Conservation (phyloP, 2,329 filamentous ascomycete species). For the Trichoderma sp. region DNA sequence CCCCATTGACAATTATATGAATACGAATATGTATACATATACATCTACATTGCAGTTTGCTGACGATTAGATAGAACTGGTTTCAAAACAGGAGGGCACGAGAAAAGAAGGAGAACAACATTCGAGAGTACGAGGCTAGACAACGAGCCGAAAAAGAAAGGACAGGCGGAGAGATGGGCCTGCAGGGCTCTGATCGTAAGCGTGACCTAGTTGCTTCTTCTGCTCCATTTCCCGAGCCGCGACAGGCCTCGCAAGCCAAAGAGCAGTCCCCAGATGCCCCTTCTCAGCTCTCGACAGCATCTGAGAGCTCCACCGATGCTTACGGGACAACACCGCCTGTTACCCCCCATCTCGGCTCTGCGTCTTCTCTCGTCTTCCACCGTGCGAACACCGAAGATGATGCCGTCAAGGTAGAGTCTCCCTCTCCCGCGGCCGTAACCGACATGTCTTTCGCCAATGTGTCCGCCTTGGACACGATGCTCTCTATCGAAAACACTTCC, state of each 20-base stretch:
- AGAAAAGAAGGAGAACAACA: slow-evolving; percentile 62
- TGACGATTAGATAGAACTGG: slow-evolving; percentile 57
- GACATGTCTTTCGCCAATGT: slow-evolving; percentile 19
- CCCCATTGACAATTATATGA: neutral
- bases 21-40: neutral
- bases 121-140: slow-evolving; percentile 41
- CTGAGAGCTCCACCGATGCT: slow-evolving; percentile 28
- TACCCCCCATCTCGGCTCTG: slow-evolving; percentile 1
- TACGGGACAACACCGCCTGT: slow-evolving; percentile 24
- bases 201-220: slow-evolving; percentile 42
- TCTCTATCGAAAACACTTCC: slow-evolving; percentile 19
- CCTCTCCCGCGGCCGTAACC: slow-evolving; percentile 21
- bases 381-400: slow-evolving; percentile 17
- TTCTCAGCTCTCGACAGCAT: slow-evolving; percentile 22
- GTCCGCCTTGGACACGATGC: neutral
- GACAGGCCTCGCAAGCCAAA: slow-evolving; percentile 21
- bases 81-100: slow-evolving; percentile 66
- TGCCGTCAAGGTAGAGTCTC: slow-evolving; percentile 7
- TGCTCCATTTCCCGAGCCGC: slow-evolving; percentile 39
- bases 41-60: slow-evolving; percentile 17
- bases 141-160: slow-evolving; percentile 39
- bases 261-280: slow-evolving; percentile 21
- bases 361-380: neutral
- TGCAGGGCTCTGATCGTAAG: slow-evolving; percentile 33
- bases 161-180: slow-evolving; percentile 25